Percentiles rank a stretch among this genome's conserved stretches.
These are phyloP conservation scores for Diaporthe caulivora DNA, from an alignment of 2,329 filamentous ascomycete genomes.

Conservation along the genomic window DNA sequence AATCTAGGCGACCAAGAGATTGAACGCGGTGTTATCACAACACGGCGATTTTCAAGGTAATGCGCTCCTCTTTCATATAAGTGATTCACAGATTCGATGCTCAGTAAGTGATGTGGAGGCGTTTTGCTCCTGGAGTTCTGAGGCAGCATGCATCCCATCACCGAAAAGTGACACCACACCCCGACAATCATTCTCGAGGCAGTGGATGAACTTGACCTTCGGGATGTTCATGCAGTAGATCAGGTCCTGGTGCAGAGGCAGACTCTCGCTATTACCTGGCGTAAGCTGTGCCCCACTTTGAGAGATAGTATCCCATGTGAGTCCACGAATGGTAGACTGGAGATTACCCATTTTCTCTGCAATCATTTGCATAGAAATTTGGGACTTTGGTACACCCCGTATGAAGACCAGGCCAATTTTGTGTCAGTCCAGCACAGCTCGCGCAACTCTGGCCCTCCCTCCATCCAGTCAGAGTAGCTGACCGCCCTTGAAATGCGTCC, in stretches of 20 bases:
- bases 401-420: slow-evolving; percentile 82
- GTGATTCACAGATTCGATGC: slow-evolving; percentile 62
- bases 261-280: slow-evolving; percentile 84
- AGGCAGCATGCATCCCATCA: slow-evolving; percentile 76
- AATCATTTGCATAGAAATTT: slow-evolving; percentile 75
- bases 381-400: slow-evolving; percentile 76
- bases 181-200: slow-evolving; percentile 80
- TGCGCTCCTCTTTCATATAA: slow-evolving; percentile 64
- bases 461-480: slow-evolving; percentile 80
- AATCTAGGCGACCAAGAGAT: too few relatives aligned
- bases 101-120: slow-evolving; percentile 65
- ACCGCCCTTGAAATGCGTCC: slow-evolving; percentile 64
- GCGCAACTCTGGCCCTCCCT: slow-evolving; percentile 62
- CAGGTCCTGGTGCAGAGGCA: slow-evolving; percentile 94
- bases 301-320: slow-evolving; percentile 89
- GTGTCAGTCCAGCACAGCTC: slow-evolving; percentile 72
- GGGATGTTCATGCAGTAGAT: slow-evolving; percentile 86
- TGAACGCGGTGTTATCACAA: slow-evolving; percentile 69
- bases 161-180: slow-evolving; percentile 91
- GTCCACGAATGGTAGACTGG: slow-evolving; percentile 90
- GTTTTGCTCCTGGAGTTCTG: slow-evolving; percentile 48
- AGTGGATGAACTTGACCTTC: slow-evolving; percentile 91
- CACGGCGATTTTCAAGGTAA: slow-evolving; percentile 72
- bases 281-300: slow-evolving; percentile 90
- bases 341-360: slow-evolving; percentile 81